phyloP scores from a whole-genome alignment of 352 stramenopile species.

The Pythium brassicae region DNA sequence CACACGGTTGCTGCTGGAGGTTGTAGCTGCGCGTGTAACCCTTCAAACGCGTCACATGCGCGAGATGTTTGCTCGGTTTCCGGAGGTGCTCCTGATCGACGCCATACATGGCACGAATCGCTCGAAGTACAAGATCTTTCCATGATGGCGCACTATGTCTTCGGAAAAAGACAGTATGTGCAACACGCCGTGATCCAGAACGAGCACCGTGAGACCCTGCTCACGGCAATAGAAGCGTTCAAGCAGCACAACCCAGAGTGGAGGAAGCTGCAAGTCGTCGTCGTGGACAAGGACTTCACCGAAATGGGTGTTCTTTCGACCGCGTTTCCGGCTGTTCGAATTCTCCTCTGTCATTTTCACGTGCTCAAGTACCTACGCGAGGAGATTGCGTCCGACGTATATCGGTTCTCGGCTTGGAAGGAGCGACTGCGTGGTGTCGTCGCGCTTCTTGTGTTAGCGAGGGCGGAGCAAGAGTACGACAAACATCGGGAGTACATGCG shows the following conservation, averaged over 20 bases:
- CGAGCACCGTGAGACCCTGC: conserved; percentile 10
- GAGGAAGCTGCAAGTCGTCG: conserved; percentile 10
- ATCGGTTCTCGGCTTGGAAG: conserved; percentile 16
- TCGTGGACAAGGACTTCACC: conserved; percentile 29
- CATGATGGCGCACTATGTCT: neutral
- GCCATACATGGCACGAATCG: neutral
- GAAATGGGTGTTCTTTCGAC: conserved; percentile 12
- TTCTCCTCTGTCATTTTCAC: conserved; percentile 27
- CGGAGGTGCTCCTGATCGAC: neutral
- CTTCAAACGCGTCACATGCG: neutral
- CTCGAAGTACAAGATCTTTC: neutral
- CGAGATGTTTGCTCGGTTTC: neutral
- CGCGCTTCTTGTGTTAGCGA: conserved; percentile 15
- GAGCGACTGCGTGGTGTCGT: conserved; percentile 10
- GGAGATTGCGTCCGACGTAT: conserved; percentile 11
- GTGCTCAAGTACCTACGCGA: conserved; percentile 17
- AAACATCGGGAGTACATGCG: conserved; percentile 10
- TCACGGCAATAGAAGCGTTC: conserved; percentile 17
- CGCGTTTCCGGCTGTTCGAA: conserved; percentile 6
- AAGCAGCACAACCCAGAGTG: conserved; percentile 18
- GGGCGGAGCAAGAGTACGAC: conserved; percentile 3
- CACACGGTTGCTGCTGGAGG: neutral
- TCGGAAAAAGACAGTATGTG: conserved; percentile 9
- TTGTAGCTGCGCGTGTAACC: neutral
- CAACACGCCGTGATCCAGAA: conserved; percentile 20